Conservation (phyloP, 495 filamentous ascomycete species). For the Lepraria neglecta region DNA sequence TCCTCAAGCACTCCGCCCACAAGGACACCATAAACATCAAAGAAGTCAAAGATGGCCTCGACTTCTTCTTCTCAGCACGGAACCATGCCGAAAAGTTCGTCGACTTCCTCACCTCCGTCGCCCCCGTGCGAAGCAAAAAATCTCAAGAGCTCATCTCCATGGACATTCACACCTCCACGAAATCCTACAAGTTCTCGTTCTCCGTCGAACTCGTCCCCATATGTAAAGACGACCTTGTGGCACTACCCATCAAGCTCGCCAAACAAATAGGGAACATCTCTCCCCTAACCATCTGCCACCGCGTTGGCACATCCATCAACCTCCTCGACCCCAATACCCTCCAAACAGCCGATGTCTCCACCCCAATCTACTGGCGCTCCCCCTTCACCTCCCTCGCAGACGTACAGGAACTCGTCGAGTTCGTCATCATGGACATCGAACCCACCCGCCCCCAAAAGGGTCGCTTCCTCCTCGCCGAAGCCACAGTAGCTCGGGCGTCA, state of each 20-base stretch:
- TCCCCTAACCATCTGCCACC: constrained; percentile 73
- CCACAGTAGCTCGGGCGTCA: constrained; percentile 75
- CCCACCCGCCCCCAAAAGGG: constrained; percentile 66
- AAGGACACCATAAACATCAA: constrained; percentile 94
- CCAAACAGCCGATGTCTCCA: constrained; percentile 77
- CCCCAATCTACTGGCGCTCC: constrained; percentile 75
- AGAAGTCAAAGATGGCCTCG: constrained; percentile 85
- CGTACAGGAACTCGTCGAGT: constrained; percentile 78
- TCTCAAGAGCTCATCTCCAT: constrained; percentile 87
- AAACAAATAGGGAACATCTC: constrained; percentile 78
- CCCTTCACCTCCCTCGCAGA: constrained; percentile 82
- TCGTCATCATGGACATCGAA: constrained; percentile 93
- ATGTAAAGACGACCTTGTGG: constrained; percentile 94
- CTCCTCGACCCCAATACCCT: constrained; percentile 86
- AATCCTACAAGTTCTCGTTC: constrained; percentile 88
- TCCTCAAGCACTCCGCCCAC: constrained; percentile 88
- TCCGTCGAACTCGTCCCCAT: constrained; percentile 82
- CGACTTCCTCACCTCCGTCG: constrained; percentile 78
- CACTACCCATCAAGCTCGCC: constrained; percentile 82
- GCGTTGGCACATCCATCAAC: constrained; percentile 84
- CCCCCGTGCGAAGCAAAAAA: constrained; percentile 73
- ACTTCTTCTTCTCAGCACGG: constrained; percentile 84
- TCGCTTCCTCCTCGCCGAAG: constrained; percentile 77
- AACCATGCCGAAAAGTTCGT: constrained; percentile 92
- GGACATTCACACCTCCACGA: constrained; percentile 83